Evolutionary conservation across 345 rosid species (phyloP).

Genomic region (Alliaria petiolata): DNA sequence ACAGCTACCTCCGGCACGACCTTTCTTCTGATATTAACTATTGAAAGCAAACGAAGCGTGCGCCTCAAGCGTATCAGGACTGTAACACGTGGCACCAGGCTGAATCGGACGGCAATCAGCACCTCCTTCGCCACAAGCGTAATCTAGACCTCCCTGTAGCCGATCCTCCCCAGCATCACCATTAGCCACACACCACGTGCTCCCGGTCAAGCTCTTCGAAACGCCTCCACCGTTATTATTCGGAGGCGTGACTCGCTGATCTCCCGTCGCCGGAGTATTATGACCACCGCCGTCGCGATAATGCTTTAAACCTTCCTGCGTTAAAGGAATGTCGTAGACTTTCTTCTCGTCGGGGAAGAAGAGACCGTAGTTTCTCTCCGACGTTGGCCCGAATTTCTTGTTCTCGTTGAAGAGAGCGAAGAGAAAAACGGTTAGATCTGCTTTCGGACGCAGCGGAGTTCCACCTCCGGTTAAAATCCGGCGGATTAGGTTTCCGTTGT

Average conservation of each 20-base stretch:
- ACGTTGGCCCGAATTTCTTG: conserved; percentile 69
- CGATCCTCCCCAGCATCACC: conserved; percentile 51
- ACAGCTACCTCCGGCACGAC: conserved; percentile 69
- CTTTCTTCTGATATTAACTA: conserved; percentile 80
- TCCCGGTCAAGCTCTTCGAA: conserved; percentile 53
- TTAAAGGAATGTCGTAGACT: conserved; percentile 80
- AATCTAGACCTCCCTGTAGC: conserved; percentile 72
- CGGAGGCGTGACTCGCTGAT: conserved; percentile 23
- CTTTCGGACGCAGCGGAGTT: conserved; percentile 73
- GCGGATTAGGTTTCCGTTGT: conserved; percentile 86
- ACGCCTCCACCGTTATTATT: conserved; percentile 39
- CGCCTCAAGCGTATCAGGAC: conserved; percentile 72
- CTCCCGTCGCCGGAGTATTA: conserved; percentile 27
- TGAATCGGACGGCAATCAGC: conserved; percentile 88
- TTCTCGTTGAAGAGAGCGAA: conserved; percentile 95
- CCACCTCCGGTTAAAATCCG: conserved; percentile 81
- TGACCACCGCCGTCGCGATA: too few species aligned
- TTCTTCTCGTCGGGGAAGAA: conserved; percentile 75
- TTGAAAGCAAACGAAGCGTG: conserved; percentile 97
- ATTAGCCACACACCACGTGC: conserved; percentile 83
- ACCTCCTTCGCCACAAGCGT: conserved; percentile 85
- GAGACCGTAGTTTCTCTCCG: conserved; percentile 91
- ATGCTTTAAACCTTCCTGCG: conserved; percentile 48
- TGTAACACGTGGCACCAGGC: conserved; percentile 60
- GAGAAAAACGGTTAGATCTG: conserved; percentile 82